Conservation (phyloP, 106 monocot species). For the Acorus calamus region DNA sequence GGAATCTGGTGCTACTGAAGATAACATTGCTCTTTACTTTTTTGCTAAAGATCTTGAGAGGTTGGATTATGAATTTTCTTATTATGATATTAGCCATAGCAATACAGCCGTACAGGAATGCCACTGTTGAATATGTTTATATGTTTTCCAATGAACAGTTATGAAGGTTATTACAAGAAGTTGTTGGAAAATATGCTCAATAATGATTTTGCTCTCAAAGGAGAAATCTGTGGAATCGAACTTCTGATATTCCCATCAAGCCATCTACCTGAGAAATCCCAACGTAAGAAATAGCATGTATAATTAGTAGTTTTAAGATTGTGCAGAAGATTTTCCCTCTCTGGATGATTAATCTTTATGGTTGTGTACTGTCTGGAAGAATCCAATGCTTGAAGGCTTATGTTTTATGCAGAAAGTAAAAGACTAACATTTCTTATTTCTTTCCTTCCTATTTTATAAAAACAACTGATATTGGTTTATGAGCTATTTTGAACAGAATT, state of each 20-base stretch:
- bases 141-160: slow-evolving; percentile 27
- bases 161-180: slow-evolving; percentile 58
- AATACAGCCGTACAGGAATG: neutral
- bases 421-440: too few species aligned
- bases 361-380: too few species aligned
- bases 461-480: too few species aligned
- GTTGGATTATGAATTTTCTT: slow-evolving; percentile 13
- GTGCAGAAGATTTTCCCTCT: too few species aligned
- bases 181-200: slow-evolving; percentile 56
- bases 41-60: slow-evolving; percentile 80
- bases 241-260: slow-evolving; percentile 79
- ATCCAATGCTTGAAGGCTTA: too few species aligned
- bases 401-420: too few species aligned
- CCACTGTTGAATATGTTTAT: neutral
- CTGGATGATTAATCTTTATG: neutral
- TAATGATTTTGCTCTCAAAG: slow-evolving; percentile 69
- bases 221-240: slow-evolving; percentile 46
- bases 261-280: slow-evolving; percentile 49
- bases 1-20: slow-evolving; percentile 37
- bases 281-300: slow-evolving; percentile 42
- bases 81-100: neutral
- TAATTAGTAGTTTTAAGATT: too few species aligned
- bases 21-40: slow-evolving; percentile 83
- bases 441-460: too few species aligned
- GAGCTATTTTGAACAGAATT: too few species aligned